Base-by-base conservation (phyloP, 2,329 filamentous ascomycete genomes). In the Pseudocercospora fuligena region DNA sequence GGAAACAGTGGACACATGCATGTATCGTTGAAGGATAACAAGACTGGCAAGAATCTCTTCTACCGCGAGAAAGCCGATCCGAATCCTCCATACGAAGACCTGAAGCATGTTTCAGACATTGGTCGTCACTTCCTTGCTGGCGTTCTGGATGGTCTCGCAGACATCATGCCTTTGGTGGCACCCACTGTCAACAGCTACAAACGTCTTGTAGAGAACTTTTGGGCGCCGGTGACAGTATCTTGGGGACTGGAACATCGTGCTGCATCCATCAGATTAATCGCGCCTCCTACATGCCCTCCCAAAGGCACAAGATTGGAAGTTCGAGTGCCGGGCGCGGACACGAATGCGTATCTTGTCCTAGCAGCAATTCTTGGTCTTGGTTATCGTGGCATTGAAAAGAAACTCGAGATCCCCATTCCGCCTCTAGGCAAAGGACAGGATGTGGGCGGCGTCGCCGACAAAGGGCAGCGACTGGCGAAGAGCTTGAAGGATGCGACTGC, bases 131-230 rank as follows among this genome's bases (percentile, higher is more conserved):
- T 99, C 82, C 87, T 99, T 0, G 95, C 95, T 0, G 95, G 95
- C 7, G 80, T 99, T 1, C 85, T 99, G 0, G 90, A 92, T 25
- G 95, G 94, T 14, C 86, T 99, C 3, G 93, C 95, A 1, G 93
- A 97, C 76, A 88, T 98, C 72, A 99, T 99, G 95, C 95, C 95
- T 0, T 84, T 98, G 66, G 85, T 99, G 12, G 95, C 94, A 0
- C 95, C 95, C 0, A 99, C 93, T 0, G 88, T 99, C 76, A 99
- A 99, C 85, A 97, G 92, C 68, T 99, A 99, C 85, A 99, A 99
- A 82, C 90, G 95, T 3, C 86, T 99, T 0, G 95, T 99, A 2
- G 95, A 99, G 83, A 98, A 98, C 82, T 98, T 97, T 81, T 99
- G 95, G 95, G 95, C 95, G 0, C 95, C 95, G 0, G 95, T 99